Base-by-base conservation (phyloP, 2,329 filamentous ascomycete genomes). In the Sclerotinia minor region DNA sequence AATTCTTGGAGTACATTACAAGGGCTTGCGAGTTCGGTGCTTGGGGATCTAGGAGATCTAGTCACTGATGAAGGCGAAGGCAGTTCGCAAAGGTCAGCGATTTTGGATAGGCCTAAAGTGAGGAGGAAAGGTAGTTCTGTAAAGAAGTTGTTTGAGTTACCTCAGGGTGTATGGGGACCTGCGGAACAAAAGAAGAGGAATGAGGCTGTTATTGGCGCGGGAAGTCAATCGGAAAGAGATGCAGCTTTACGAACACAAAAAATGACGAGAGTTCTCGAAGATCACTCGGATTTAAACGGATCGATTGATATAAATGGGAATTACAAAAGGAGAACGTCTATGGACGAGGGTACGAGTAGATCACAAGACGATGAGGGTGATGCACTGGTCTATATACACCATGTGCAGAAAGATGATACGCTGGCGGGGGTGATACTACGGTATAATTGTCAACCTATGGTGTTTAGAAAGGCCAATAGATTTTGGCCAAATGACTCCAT, bases 401-500 rank as follows among this genome's bases (percentile, higher is more conserved):
- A 90, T 74, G 92, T 98, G 24, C 85, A 89, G 73, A 86, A 89
- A 19, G 86, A 86, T 55, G 95, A 99, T 79, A 98, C 93, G 1
- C 88, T 98, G 73, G 93, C 94, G 1, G 94, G 95, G 3, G 88
- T 99, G 63, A 90, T 95, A 64, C 89, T 99, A 72, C 91, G 89
- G 74, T 99, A 96, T 79, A 90, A 92, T 74, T 98, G 94, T 77
- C 87, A 91, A 71, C 88, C 93, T 67, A 90, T 94, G 59, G 85
- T 90, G 2, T 89, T 99, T 72, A 86, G 92, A 68, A 95, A 92
- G 77, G 89, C 92, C 50, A 99, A 99, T 77, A 88, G 95, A 15
- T 88, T 99, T 75, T 99, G 95, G 95, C 92, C 93, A 8, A 92
- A 93, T 71, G 95, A 98, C 76, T 92, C 88, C 71, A 90, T 98